Percentiles rank a stretch among this genome's conserved stretches.
phyloP scores from a whole-genome alignment of 2,329 filamentous ascomycete genomes.

The Tolypocladium cylindrosporum region DNA sequence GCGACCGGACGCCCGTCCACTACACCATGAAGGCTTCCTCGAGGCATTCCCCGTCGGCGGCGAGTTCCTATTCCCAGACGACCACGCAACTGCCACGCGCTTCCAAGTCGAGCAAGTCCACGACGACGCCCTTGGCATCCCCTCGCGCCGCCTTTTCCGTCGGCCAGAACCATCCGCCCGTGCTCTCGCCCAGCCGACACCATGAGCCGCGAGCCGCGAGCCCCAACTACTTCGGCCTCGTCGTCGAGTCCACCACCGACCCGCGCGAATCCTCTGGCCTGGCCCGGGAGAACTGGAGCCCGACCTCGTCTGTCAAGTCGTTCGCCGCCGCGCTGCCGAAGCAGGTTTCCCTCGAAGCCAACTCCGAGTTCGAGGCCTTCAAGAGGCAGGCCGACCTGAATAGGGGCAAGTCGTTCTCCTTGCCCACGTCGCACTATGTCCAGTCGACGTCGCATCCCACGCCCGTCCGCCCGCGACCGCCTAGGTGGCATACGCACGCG shows the following conservation, averaged over 20 bases:
- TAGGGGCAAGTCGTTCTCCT: conserved; percentile 31
- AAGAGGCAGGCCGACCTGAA: conserved; percentile 61
- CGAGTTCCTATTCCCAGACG: conserved; percentile 23
- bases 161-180: conserved; percentile 44
- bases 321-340: conserved; percentile 60
- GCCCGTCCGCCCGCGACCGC: conserved; percentile 29
- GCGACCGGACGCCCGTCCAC: conserved; percentile 25
- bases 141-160: conserved; percentile 42
- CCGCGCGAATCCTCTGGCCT: conserved; percentile 53
- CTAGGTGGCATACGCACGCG: conserved; percentile 38
- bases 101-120: conserved; percentile 27
- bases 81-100: conserved; percentile 32
- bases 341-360: conserved; percentile 61
- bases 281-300: conserved; percentile 64
- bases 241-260: conserved; percentile 51
- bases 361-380: conserved; percentile 76
- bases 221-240: conserved; percentile 81
- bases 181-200: conserved; percentile 31
- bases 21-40: conserved; percentile 37
- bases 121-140: conserved; percentile 43
- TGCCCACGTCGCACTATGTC: conserved; percentile 37
- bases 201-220: conserved; percentile 44
- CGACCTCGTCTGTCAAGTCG: conserved; percentile 59
- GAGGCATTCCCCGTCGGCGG: conserved; percentile 23
- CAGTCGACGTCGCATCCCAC: conserved; percentile 19